phyloP scores from a whole-genome alignment of 352 stramenopile species.

The Phytopythium aichiense region DNA sequence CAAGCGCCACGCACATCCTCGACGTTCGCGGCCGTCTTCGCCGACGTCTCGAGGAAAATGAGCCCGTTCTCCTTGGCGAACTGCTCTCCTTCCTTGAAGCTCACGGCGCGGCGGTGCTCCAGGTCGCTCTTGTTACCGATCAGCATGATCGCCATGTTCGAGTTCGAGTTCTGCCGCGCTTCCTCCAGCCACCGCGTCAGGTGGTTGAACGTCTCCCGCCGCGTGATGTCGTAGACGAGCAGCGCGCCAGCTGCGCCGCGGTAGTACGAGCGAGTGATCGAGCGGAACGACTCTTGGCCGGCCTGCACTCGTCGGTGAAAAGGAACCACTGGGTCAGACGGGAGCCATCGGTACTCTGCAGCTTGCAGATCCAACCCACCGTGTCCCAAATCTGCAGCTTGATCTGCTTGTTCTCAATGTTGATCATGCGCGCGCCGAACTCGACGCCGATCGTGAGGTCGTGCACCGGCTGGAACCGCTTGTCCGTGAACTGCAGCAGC shows the following conservation, averaged over 20 bases:
- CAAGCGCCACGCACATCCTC: slow-evolving; percentile 88
- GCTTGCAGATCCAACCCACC: slow-evolving; percentile 19
- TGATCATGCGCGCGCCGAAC: slow-evolving; percentile 99
- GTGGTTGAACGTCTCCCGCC: slow-evolving; percentile 99
- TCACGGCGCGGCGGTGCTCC: slow-evolving; percentile 94
- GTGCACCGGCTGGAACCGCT: slow-evolving; percentile 99
- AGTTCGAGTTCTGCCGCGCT: slow-evolving; percentile 96
- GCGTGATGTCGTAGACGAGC: slow-evolving; percentile 99
- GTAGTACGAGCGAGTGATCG: slow-evolving; percentile 99
- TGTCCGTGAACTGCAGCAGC: slow-evolving; percentile 99
- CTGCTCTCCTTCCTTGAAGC: slow-evolving; percentile 96
- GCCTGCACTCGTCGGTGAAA: slow-evolving; percentile 54
- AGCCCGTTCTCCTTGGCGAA: slow-evolving; percentile 99
- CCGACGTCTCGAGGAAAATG: slow-evolving; percentile 99
- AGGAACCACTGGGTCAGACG: neutral
- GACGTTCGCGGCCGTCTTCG: slow-evolving; percentile 99
- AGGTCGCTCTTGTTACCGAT: slow-evolving; percentile 99
- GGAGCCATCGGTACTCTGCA: neutral
- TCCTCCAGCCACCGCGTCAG: slow-evolving; percentile 98
- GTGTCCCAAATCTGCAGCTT: slow-evolving; percentile 99
- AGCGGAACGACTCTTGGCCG: slow-evolving; percentile 99
- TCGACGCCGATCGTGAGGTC: slow-evolving; percentile 99
- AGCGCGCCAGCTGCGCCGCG: slow-evolving; percentile 95
- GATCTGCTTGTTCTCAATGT: slow-evolving; percentile 97
- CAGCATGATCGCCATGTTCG: slow-evolving; percentile 99